Percentiles rank a stretch among this genome's conserved stretches.
These are phyloP conservation scores for Colletotrichum sp. DNA, from an alignment of 2,329 filamentous ascomycete species.

Conservation along the genomic window DNA sequence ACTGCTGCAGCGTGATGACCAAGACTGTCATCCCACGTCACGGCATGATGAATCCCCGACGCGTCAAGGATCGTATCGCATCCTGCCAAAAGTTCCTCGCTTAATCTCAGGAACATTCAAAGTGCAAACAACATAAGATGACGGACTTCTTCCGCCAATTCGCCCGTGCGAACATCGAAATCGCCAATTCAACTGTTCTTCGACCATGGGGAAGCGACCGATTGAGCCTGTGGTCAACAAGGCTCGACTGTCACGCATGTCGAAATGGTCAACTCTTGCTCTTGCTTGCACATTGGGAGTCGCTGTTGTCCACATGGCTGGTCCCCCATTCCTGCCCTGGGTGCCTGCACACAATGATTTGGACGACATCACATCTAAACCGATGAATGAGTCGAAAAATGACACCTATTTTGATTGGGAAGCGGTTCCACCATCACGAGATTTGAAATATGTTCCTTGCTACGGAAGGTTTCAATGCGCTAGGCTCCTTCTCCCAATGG, in stretches of 20 bases:
- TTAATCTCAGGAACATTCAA: neutral
- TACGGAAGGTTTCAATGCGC: conserved; percentile 44
- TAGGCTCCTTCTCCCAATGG: conserved; percentile 45
- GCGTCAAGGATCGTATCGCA: neutral
- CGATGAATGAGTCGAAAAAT: neutral
- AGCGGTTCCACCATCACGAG: conserved; percentile 33
- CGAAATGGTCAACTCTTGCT: neutral
- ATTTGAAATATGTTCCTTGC: conserved; percentile 44
- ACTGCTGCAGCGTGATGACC: neutral
- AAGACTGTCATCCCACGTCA: neutral
- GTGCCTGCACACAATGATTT: neutral
- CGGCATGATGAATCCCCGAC: neutral
- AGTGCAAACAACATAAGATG: neutral
- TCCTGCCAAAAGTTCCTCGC: neutral
- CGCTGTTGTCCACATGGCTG: neutral
- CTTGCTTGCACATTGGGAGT: neutral
- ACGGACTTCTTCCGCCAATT: neutral
- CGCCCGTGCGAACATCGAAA: neutral
- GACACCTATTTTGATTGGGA: conserved; percentile 38
- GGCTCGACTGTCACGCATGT: neutral
- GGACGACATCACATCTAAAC: neutral
- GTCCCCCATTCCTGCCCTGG: neutral
- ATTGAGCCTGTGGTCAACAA: neutral
- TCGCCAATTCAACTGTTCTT: neutral
- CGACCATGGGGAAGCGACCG: neutral